A percentile compares a stretch with the other conserved stretches of the same genome.
Evolutionary conservation across 495 filamentous ascomycete species (phyloP).

Genomic region (Penicillium maclennaniae): DNA sequence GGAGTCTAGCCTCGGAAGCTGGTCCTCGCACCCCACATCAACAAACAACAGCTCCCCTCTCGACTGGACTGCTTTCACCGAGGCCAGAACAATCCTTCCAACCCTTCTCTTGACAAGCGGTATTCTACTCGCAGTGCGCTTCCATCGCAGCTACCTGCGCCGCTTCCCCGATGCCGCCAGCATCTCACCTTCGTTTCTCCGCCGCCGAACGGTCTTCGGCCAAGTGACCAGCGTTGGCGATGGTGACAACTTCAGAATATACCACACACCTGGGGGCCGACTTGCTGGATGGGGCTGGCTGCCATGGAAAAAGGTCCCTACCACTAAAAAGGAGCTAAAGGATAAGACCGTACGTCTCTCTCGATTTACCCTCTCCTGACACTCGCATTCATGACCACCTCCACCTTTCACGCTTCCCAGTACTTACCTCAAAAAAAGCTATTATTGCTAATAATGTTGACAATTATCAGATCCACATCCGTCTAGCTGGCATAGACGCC

Average conservation of each 20-base stretch:
- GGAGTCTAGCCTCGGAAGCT: slow-evolving; percentile 8
- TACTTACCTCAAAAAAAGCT: too few species aligned
- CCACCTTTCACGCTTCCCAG: background rate
- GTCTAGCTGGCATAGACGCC: slow-evolving; percentile 88
- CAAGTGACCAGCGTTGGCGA: slow-evolving; percentile 91
- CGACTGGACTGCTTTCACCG: slow-evolving; percentile 66
- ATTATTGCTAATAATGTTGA: too few species aligned
- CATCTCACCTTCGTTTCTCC: slow-evolving; percentile 65
- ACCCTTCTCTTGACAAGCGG: slow-evolving; percentile 66
- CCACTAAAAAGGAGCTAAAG: slow-evolving; percentile 60
- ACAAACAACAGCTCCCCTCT: slow-evolving; percentile 18
- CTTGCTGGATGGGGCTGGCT: slow-evolving; percentile 90
- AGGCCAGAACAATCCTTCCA: slow-evolving; percentile 61
- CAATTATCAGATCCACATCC: slow-evolving; percentile 61
- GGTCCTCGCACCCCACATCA: slow-evolving; percentile 12
- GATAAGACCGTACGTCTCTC: slow-evolving; percentile 65
- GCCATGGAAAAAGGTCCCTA: slow-evolving; percentile 68
- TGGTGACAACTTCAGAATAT: slow-evolving; percentile 90
- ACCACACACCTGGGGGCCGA: slow-evolving; percentile 87
- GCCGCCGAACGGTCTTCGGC: slow-evolving; percentile 71
- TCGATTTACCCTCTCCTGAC: background rate
- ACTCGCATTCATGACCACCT: background rate
- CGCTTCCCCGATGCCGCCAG: slow-evolving; percentile 71
- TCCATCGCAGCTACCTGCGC: slow-evolving; percentile 64
- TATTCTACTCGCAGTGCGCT: slow-evolving; percentile 52